Conservation (phyloP, 331 rosid genomes). For the Malus hybrid region DNA sequence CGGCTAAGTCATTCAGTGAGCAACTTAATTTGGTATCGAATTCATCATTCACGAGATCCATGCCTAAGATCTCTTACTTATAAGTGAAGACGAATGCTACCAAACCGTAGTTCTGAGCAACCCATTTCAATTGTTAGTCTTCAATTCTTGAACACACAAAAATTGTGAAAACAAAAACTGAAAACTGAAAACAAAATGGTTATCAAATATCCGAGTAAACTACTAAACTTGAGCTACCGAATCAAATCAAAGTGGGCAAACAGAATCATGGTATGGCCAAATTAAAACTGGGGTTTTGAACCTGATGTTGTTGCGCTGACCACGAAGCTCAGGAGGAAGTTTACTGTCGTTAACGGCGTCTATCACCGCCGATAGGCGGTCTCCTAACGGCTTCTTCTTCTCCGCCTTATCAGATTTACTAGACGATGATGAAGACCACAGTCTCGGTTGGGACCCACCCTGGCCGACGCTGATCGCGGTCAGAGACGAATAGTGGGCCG, state of each 20-base stretch:
- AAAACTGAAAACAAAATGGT: too few relatives aligned
- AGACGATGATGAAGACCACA: conserved; percentile 24
- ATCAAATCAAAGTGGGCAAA: too few relatives aligned
- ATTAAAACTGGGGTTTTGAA: neutral
- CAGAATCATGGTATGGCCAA: too few relatives aligned
- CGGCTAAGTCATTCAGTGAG: accelerated
- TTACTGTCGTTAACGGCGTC: conserved; percentile 76
- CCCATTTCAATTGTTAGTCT: too few relatives aligned
- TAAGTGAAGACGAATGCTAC: too few relatives aligned
- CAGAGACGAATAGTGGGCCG: conserved; percentile 5
- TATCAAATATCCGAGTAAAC: too few relatives aligned
- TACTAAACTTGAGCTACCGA: too few relatives aligned
- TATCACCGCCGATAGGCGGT: conserved; percentile 64
- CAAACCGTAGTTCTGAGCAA: too few relatives aligned
- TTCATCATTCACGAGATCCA: accelerated
- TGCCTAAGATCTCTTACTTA: too few relatives aligned
- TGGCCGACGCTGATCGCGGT: neutral
- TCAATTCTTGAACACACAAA: too few relatives aligned
- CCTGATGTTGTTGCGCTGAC: conserved; percentile 80
- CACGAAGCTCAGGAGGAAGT: conserved; percentile 84
- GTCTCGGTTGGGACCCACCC: conserved; percentile 7
- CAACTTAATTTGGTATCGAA: too few relatives aligned
- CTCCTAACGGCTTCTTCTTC: conserved; percentile 51
- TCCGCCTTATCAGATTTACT: conserved; percentile 39
- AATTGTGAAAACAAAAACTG: too few relatives aligned